Conservation (phyloP, 2,329 filamentous ascomycete species). For the Beauveria pseudobassiana region DNA sequence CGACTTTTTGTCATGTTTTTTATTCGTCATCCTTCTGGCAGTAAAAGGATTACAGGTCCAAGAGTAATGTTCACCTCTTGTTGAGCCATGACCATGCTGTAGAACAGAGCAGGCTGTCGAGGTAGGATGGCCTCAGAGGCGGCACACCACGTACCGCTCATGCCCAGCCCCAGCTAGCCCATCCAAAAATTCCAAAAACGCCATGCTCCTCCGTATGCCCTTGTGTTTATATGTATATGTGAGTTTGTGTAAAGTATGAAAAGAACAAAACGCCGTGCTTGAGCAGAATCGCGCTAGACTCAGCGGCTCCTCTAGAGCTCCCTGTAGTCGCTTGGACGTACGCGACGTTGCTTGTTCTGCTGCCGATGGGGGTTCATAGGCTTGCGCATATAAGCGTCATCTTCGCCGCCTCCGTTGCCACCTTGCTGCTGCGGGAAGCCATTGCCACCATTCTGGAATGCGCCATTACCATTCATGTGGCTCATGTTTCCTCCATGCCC, state of each 20-base stretch:
- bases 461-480: slow-evolving; percentile 19
- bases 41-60: neutral
- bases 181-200: neutral
- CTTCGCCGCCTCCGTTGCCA: slow-evolving; percentile 52
- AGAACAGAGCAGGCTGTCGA: neutral
- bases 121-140: neutral
- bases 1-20: neutral
- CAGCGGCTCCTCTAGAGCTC: slow-evolving; percentile 46
- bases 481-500: slow-evolving; percentile 22
- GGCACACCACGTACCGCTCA: neutral
- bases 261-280: slow-evolving; percentile 3
- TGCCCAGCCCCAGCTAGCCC: neutral
- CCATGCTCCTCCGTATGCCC: neutral
- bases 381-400: slow-evolving; percentile 90
- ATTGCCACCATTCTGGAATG: slow-evolving; percentile 20
- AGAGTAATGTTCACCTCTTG: slow-evolving; percentile 1
- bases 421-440: slow-evolving; percentile 13
- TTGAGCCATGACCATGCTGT: neutral
- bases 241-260: neutral
- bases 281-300: neutral
- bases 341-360: slow-evolving; percentile 70
- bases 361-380: slow-evolving; percentile 92
- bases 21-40: neutral
- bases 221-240: neutral
- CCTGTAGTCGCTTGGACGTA: slow-evolving; percentile 83